These are phyloP conservation scores for Globisporangium polare DNA, from an alignment of 352 stramenopile species.

Conservation along the genomic window DNA sequence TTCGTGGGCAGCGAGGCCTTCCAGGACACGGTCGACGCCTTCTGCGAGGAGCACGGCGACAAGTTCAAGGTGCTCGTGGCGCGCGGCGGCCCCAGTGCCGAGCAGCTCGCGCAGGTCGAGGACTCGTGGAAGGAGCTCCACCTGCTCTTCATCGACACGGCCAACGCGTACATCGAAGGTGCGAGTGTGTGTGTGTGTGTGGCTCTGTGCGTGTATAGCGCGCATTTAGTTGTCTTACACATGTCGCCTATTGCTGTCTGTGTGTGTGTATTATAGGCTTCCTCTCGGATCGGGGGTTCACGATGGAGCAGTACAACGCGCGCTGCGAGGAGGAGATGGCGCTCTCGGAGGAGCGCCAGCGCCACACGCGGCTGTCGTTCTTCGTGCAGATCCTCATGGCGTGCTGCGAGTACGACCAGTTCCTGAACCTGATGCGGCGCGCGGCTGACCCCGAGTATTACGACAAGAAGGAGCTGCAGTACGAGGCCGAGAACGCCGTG, in stretches of 20 bases:
- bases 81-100: conserved; percentile 52
- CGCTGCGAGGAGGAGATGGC: conserved; percentile 70
- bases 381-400: conserved; percentile 78
- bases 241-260: background rate
- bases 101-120: conserved; percentile 61
- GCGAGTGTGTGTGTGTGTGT: background rate
- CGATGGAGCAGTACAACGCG: conserved; percentile 65
- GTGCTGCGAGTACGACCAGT: conserved; percentile 82
- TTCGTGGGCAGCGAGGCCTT: conserved; percentile 72
- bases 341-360: conserved; percentile 66
- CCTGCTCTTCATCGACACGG: conserved; percentile 61
- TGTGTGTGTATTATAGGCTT: conserved; percentile 28
- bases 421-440: conserved; percentile 81
- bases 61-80: conserved; percentile 64
- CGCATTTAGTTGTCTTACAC: background rate
- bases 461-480: conserved; percentile 75
- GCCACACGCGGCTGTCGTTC: conserved; percentile 73
- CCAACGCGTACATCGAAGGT: conserved; percentile 66
- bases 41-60: conserved; percentile 53
- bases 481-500: conserved; percentile 57
- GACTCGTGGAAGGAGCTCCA: conserved; percentile 64
- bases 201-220: background rate
- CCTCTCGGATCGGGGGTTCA: conserved; percentile 50
- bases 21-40: conserved; percentile 56
- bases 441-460: conserved; percentile 76